Evolutionary conservation across 257 asterid species (phyloP).

Genomic region (Voacanga thouarsii): DNA sequence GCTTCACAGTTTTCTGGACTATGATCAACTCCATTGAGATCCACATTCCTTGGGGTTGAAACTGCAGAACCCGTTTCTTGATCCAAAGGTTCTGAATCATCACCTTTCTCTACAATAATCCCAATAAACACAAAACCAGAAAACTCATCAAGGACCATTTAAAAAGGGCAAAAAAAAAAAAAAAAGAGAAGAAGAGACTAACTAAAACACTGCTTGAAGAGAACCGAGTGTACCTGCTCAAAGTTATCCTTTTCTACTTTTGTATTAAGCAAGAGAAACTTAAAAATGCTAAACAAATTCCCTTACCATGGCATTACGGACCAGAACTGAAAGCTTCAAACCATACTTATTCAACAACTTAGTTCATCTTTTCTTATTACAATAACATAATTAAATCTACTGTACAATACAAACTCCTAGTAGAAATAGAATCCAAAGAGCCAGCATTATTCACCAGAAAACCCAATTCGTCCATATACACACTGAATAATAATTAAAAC

Average conservation of each 20-base stretch:
- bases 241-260: neutral
- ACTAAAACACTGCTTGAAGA: neutral
- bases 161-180: too few relatives aligned
- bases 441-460: neutral
- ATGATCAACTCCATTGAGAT: slow-evolving; percentile 30
- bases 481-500: too few relatives aligned
- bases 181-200: neutral
- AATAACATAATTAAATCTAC: neutral
- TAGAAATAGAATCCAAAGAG: neutral
- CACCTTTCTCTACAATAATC: slow-evolving; percentile 23
- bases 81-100: slow-evolving; percentile 22
- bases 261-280: neutral
- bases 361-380: neutral
- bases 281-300: neutral
- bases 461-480: neutral
- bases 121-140: slow-evolving; percentile 11
- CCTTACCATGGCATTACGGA: neutral
- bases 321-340: neutral
- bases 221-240: neutral
- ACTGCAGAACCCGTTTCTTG: slow-evolving; percentile 26
- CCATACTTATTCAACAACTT: neutral
- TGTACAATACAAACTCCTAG: neutral
- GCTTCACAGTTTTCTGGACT: slow-evolving; percentile 39
- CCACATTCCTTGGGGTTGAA: slow-evolving; percentile 28
- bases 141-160: neutral